These are phyloP conservation scores for Tylopilus sp. DNA, from an alignment of 768 basidiomycete genomes.

Conservation along the genomic window DNA sequence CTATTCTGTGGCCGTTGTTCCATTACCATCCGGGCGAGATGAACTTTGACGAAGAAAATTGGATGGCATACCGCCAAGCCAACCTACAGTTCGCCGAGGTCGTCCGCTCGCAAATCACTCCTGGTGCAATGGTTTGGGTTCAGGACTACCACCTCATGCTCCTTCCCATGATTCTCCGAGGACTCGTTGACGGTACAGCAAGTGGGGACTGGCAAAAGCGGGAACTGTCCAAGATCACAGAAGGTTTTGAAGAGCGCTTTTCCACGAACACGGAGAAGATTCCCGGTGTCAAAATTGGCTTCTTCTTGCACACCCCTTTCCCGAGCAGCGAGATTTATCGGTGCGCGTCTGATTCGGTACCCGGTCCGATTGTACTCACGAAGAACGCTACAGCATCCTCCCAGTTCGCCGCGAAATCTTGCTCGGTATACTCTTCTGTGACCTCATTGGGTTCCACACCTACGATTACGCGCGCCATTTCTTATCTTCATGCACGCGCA, in stretches of 20 bases:
- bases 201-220: constrained; percentile 53
- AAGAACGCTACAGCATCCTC: constrained; percentile 63
- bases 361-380: constrained; percentile 5
- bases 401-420: constrained; percentile 97
- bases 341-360: constrained; percentile 42
- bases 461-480: constrained; percentile 99
- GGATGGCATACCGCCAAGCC: constrained; percentile 96
- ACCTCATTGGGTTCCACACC: constrained; percentile 98
- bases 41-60: constrained; percentile 99
- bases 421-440: constrained; percentile 93
- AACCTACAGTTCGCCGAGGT: constrained; percentile 93
- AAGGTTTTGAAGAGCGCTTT: constrained; percentile 57
- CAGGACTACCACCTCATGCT: constrained; percentile 99
- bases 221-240: constrained; percentile 67
- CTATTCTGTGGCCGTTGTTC: constrained; percentile 98
- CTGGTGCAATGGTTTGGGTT: constrained; percentile 97
- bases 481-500: constrained; percentile 96
- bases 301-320: constrained; percentile 98
- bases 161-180: constrained; percentile 91
- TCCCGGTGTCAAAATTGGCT: constrained; percentile 88
- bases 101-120: constrained; percentile 71
- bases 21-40: constrained; percentile 99
- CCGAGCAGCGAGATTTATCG: constrained; percentile 97
- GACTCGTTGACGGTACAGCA: constrained; percentile 72
- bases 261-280: constrained; percentile 38